Conservation (phyloP, 1,284 basidiomycete species). For the Mycena citricolor region DNA sequence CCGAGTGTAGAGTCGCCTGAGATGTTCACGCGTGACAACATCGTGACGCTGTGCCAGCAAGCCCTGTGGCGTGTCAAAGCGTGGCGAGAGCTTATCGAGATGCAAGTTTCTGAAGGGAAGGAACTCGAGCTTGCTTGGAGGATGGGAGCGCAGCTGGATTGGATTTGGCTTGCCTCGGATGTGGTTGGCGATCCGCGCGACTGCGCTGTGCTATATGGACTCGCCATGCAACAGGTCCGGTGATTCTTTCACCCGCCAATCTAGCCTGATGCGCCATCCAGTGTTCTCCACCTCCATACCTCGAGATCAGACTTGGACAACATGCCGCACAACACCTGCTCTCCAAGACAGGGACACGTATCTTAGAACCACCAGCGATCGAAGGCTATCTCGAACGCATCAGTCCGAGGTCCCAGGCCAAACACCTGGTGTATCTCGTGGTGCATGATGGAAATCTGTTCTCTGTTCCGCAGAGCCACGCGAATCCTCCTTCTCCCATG, state of each 20-base stretch:
- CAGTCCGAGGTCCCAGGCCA: slow-evolving; percentile 57
- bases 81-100: slow-evolving; percentile 63
- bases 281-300: slow-evolving; percentile 51
- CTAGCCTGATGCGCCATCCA: slow-evolving; percentile 27
- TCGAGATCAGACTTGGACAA: slow-evolving; percentile 72
- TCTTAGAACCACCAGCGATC: slow-evolving; percentile 71
- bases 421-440: slow-evolving; percentile 66
- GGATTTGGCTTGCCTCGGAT: slow-evolving; percentile 74
- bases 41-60: slow-evolving; percentile 57
- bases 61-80: slow-evolving; percentile 54
- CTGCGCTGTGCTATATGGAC: slow-evolving; percentile 74
- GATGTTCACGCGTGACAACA: slow-evolving; percentile 58
- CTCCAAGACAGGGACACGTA: slow-evolving; percentile 51
- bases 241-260: neutral
- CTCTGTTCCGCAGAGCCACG: slow-evolving; percentile 48
- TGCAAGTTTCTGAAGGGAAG: slow-evolving; percentile 52
- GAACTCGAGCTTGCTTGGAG: slow-evolving; percentile 79
- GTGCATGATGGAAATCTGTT: slow-evolving; percentile 78
- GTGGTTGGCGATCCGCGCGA: slow-evolving; percentile 59
- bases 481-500: slow-evolving; percentile 71
- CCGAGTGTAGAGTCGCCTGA: slow-evolving; percentile 29
- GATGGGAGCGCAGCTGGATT: slow-evolving; percentile 68
- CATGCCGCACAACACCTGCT: slow-evolving; percentile 62
- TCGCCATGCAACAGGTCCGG: slow-evolving; percentile 66
- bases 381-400: slow-evolving; percentile 82